A percentile compares a stretch with the other conserved stretches of the same genome.
phyloP scores from a whole-genome alignment of 208 protist species.

The Wallacemonas sp. region DNA sequence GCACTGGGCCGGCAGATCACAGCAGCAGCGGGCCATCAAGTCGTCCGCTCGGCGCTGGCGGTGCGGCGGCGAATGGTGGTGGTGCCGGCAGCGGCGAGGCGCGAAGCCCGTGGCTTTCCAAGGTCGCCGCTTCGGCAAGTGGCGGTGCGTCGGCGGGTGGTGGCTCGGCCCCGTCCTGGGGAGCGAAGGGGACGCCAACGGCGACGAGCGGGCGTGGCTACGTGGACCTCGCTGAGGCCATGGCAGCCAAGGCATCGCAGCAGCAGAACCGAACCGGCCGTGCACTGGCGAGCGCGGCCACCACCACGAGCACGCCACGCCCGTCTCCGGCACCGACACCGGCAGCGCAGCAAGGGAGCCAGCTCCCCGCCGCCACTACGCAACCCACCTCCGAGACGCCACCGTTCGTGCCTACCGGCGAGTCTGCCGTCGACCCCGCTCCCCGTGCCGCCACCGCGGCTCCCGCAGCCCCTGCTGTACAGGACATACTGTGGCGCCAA shows the following conservation, averaged over 20 bases:
- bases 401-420: neutral
- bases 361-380: neutral
- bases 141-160: neutral
- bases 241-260: constrained; percentile 4
- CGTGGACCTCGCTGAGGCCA: constrained; percentile 2
- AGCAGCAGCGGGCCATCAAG: neutral
- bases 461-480: neutral
- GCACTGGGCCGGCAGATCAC: neutral
- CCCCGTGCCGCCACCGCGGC: neutral
- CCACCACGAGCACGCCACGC: neutral
- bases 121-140: neutral
- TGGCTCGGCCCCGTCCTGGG: neutral
- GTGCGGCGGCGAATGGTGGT: neutral
- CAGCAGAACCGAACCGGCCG: neutral
- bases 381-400: neutral
- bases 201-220: neutral
- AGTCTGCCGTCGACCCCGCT: neutral
- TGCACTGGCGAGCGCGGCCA: neutral
- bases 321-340: no score
- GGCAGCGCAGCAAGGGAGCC: neutral
- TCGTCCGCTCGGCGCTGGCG: neutral
- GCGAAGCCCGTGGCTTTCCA: constrained; percentile 7
- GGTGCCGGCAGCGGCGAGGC: neutral
- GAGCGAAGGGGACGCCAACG: neutral
- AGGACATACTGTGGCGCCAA: neutral